Evolutionary conservation across 352 stramenopile species (phyloP).

Genomic region (Halophytophthora polymorphica): DNA sequence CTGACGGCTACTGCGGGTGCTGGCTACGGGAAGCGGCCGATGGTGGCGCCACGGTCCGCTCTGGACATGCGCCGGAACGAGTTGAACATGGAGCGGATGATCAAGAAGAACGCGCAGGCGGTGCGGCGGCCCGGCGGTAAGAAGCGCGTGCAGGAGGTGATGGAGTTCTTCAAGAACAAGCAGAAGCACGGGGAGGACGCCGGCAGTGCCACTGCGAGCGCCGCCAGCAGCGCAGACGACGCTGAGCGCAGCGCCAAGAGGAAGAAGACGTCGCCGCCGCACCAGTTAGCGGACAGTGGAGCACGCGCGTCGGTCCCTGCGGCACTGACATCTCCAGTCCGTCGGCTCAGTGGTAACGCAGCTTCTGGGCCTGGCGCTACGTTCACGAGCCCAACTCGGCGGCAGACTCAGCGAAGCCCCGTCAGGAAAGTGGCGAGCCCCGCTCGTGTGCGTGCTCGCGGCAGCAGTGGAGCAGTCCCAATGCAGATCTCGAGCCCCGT

Average conservation of each 20-base stretch:
- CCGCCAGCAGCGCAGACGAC: constrained; percentile 12
- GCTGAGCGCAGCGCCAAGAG: constrained; percentile 20
- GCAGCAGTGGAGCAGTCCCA: constrained; percentile 8
- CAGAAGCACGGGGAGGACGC: constrained; percentile 31
- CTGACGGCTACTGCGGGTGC: background rate
- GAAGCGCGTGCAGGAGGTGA: constrained; percentile 68
- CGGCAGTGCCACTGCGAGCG: no score
- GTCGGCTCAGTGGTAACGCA: background rate
- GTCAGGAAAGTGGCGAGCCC: constrained; percentile 24
- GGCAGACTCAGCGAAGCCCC: constrained; percentile 20
- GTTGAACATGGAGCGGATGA: constrained; percentile 86
- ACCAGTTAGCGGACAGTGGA: constrained; percentile 1
- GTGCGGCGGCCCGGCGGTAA: constrained; percentile 52
- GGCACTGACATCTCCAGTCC: constrained; percentile 24
- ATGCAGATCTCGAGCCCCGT: constrained; percentile 32
- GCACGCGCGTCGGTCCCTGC: constrained; percentile 9
- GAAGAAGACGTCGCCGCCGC: constrained; percentile 16
- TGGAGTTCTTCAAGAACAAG: constrained; percentile 76
- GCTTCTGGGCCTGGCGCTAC: constrained; percentile 1
- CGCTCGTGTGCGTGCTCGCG: constrained; percentile 5
- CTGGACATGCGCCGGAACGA: constrained; percentile 59
- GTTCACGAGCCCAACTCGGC: constrained; percentile 22
- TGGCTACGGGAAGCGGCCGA: constrained; percentile 7
- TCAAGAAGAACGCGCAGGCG: constrained; percentile 75
- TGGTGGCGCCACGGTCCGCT: constrained; percentile 15